Evolutionary conservation across 1,284 basidiomycete genomes (phyloP), one percentile per base, ranked within the genome.

Genomic region (Heterobasidion parviporum): DNA sequence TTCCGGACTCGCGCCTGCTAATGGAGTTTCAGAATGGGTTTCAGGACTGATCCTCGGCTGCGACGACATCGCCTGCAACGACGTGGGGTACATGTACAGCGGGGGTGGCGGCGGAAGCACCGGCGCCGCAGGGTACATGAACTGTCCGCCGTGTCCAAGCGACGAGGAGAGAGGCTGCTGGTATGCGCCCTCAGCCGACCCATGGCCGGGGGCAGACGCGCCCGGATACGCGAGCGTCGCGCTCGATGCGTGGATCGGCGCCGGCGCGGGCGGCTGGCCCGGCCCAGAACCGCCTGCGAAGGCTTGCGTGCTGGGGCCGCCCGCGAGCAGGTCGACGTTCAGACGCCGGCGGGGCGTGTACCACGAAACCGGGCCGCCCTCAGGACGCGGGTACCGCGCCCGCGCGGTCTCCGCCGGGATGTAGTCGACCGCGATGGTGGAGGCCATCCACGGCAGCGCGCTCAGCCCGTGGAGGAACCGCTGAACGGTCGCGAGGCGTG

Each of bases 361-460:
- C 70, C 70, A 72, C 34, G 70, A 70, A 8, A 58, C 58, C 3
- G 54, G 54, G 8, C 62, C 54, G 41, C 47, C 50, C 56, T 64
- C 66, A 32, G 56, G 20, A 52, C 60, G 62, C 15, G 58, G 54
- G 8, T 56, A 48, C 36, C 61, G 62, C 16, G 67, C 66, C 34
- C 70, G 65, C 20, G 53, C 53, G 1, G 67, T 66, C 33, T 64
- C 52, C 2, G 55, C 57, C 15, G 70, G 69, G 1, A 59, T 52
- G 60, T 68, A 71, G 57, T 68, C 67, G 47, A 58, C 60, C 16
- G 69, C 62, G 10, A 68, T 62, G 52, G 59, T 66, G 1, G 62
- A 61, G 1, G 67, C 63, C 8, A 67, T 63, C 70, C 70, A 72
- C 1, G 71, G 71, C 7, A 72, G 65, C 49, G 65, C 57, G 54